Evolutionary conservation across 805 yeast genomes (phyloP).

Genomic region (Yamadazyma phyllophila): DNA sequence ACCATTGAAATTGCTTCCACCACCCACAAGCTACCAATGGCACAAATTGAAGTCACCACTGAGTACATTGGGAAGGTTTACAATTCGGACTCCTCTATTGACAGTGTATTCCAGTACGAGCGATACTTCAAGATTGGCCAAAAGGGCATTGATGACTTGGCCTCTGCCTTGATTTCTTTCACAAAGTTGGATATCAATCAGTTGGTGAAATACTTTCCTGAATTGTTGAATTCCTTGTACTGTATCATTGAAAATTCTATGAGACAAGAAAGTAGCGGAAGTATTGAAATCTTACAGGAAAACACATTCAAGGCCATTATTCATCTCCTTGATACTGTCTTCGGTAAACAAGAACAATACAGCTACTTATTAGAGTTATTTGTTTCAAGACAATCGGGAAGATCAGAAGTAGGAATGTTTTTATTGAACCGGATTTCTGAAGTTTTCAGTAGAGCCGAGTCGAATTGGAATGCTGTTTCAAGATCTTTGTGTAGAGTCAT

Average conservation of each 20-base stretch:
- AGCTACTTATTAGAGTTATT: slow-evolving; percentile 55
- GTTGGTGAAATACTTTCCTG: slow-evolving; percentile 61
- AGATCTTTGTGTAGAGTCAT: slow-evolving; percentile 63
- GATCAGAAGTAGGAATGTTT: slow-evolving; percentile 53
- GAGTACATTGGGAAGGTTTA: slow-evolving; percentile 68
- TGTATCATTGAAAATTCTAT: slow-evolving; percentile 28
- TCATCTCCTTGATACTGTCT: slow-evolving; percentile 57
- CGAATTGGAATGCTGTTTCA: slow-evolving; percentile 61
- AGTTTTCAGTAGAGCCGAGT: slow-evolving; percentile 47
- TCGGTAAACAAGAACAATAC: slow-evolving; percentile 66
- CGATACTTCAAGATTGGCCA: slow-evolving; percentile 42
- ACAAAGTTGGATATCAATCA: slow-evolving; percentile 54
- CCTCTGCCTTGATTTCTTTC: slow-evolving; percentile 47
- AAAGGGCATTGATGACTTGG: slow-evolving; percentile 42
- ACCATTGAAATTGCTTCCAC: slow-evolving; percentile 44
- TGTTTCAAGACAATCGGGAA: slow-evolving; percentile 28
- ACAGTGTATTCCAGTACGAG: slow-evolving; percentile 54
- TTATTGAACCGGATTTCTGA: slow-evolving; percentile 46
- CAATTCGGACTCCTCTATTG: slow-evolving; percentile 57
- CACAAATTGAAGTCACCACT: slow-evolving; percentile 53
- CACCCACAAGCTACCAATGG: slow-evolving; percentile 34
- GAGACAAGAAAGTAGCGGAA: slow-evolving; percentile 22
- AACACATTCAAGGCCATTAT: slow-evolving; percentile 54
- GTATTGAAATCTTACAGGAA: slow-evolving; percentile 31
- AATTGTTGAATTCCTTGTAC: slow-evolving; percentile 41